Evolutionary conservation across 1,284 basidiomycete species (phyloP).

Genomic region (Leucoagaricus sp.): DNA sequence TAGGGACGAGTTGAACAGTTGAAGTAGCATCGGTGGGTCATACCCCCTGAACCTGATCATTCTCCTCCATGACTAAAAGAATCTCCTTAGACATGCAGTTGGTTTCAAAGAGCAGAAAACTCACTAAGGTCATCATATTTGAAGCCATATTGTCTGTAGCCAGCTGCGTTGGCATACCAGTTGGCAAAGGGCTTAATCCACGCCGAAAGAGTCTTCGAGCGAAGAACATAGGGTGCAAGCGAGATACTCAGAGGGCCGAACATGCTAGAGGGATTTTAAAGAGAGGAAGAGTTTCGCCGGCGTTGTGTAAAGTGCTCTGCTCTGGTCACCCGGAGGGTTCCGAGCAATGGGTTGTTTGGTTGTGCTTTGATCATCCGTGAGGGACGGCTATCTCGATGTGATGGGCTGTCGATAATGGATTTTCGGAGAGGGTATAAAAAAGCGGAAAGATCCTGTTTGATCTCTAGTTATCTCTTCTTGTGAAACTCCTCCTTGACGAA

Average conservation of each 20-base stretch:
- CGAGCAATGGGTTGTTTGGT: slow-evolving; percentile 31
- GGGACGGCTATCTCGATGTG: slow-evolving; percentile 26
- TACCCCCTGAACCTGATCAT: slow-evolving; percentile 84
- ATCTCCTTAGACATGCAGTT: slow-evolving; percentile 12
- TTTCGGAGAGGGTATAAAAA: slow-evolving; percentile 20
- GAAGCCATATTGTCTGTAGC: slow-evolving; percentile 90
- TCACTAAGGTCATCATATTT: slow-evolving; percentile 93
- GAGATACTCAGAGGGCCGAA: slow-evolving; percentile 78
- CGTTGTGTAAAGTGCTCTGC: slow-evolving; percentile 13
- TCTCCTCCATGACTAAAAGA: slow-evolving; percentile 81
- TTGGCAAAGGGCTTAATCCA: slow-evolving; percentile 81
- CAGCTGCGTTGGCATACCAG: slow-evolving; percentile 82
- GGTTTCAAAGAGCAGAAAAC: no score
- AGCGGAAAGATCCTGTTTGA: slow-evolving; percentile 23
- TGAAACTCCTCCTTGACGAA: slow-evolving; percentile 34
- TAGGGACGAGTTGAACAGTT: not conserved
- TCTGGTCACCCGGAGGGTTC: slow-evolving; percentile 31
- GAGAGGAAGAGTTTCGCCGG: slow-evolving; percentile 9
- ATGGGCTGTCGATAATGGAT: slow-evolving; percentile 22
- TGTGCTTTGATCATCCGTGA: slow-evolving; percentile 30
- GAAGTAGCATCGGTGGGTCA: slow-evolving; percentile 6
- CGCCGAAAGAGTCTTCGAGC: slow-evolving; percentile 65
- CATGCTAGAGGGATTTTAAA: slow-evolving; percentile 34
- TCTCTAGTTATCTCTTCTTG: slow-evolving; percentile 32
- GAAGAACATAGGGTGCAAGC: slow-evolving; percentile 76